Evolutionary conservation across 176 grass and related monocot species (phyloP), one percentile per base, ranked within the genome.

Genomic region (Puya raimondii): DNA sequence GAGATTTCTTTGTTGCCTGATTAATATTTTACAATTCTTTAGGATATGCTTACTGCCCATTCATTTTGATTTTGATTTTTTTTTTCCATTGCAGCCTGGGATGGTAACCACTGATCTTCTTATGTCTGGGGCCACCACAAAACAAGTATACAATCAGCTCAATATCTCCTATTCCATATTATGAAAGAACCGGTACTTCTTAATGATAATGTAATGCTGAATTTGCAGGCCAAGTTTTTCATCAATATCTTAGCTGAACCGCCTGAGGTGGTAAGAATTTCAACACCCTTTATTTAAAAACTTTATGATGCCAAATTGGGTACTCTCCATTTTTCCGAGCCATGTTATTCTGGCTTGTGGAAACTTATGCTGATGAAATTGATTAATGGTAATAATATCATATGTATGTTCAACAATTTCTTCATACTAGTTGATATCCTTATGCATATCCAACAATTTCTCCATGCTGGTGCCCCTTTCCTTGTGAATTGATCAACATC

Each of bases 21-120:
- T 82, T 48, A 48, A 20, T 78, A 74, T 53, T 49, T 7, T 71
- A 22, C 51, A 67, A 2, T 80, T 68, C 25, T 78, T 73, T 73
- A 58, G 23, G 11, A 33, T 23, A 65, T 78, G 49, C 17, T 52
- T 68, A 75, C 13, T 25, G 18, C 63, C 56, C 72, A 50, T 26
- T 16, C 68, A 50, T 21, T 20, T 15, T 23, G 33, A 50, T 75
- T 68, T 64, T 80, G 10, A 33, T 56, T 50, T 72, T 4, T 70
- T 15, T 77, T 50, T n/a, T 71, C 33, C 33, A 66, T n/a, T 92
- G 74, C 88, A 97, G 93, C 93, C 93, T 85, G 93, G 93, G 29
- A 97, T 92, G 93, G 93, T 97, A 63, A 92, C 89, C 4, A 97
- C 93, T 21, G 93, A 97, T 87, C 89, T 97, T 87, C 93, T 97